Evolutionary conservation across 208 protist species (phyloP).

Genomic region (Vickermania ingenoplastis): DNA sequence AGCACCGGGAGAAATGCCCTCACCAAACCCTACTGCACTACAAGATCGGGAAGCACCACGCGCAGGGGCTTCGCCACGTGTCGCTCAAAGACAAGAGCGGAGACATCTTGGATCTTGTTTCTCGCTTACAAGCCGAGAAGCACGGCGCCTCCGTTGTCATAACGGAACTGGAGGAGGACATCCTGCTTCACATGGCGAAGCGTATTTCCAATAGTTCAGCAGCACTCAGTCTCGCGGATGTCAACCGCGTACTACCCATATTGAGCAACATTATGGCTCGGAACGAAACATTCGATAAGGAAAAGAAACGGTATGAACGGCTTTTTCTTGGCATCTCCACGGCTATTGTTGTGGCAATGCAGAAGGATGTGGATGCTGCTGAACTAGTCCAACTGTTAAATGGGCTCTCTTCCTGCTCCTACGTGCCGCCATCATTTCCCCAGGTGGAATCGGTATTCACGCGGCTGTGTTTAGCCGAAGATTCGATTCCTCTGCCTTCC

Average conservation of each 20-base stretch:
- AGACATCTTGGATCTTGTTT: conserved; percentile 49
- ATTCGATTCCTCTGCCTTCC: conserved; percentile 13
- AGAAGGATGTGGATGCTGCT: conserved; percentile 12
- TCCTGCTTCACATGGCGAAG: conserved; percentile 62
- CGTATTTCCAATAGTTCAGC: conserved; percentile 35
- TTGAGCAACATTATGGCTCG: conserved; percentile 17
- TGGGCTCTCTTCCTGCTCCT: conserved; percentile 49
- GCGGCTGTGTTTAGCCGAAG: conserved; percentile 25
- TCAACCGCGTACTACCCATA: conserved; percentile 49
- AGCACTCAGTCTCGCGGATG: conserved; percentile 32
- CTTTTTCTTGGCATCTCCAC: conserved; percentile 36
- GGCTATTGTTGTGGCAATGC: conserved; percentile 46
- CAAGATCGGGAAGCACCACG: conserved; percentile 56
- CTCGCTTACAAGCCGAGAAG: conserved; percentile 3
- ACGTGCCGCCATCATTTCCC: conserved; percentile 35
- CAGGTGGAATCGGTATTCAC: conserved; percentile 63
- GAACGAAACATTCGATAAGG: conserved; percentile 9
- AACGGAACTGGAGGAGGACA: conserved; percentile 30
- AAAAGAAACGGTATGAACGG: conserved; percentile 19
- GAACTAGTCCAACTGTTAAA: conserved; percentile 39
- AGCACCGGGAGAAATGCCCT: conserved; percentile 41
- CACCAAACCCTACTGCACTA: conserved; percentile 54
- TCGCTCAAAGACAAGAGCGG: conserved; percentile 27
- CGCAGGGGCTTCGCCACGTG: conserved; percentile 55
- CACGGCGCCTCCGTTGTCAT: conserved; percentile 3